Percentiles rank a stretch among this genome's conserved stretches.
These are phyloP conservation scores for Triticum urartu DNA, from an alignment of 176 grass and related monocot genomes.

Conservation along the genomic window DNA sequence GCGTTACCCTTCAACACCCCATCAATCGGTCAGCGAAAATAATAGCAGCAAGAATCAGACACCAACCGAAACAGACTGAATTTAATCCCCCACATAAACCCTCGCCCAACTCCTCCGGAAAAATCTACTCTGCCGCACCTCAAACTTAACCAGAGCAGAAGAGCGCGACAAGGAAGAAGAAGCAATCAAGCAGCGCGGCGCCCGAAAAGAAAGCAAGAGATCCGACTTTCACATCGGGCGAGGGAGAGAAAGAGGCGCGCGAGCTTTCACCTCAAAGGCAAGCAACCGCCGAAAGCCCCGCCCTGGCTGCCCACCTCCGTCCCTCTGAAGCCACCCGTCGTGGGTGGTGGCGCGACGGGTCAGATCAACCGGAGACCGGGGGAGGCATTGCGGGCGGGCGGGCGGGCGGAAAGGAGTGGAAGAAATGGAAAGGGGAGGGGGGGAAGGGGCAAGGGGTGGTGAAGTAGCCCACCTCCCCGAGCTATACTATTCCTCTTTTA, in stretches of 20 bases:
- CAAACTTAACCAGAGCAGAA: neutral
- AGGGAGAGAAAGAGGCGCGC: slow-evolving; percentile 8
- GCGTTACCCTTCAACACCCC: neutral
- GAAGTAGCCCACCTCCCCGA: neutral
- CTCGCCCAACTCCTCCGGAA: neutral
- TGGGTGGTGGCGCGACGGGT: neutral
- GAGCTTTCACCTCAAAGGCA: slow-evolving; percentile 27
- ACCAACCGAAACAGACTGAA: neutral
- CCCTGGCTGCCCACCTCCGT: neutral
- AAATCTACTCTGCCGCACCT: slow-evolving; percentile 10
- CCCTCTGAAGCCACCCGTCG: slow-evolving; percentile 12
- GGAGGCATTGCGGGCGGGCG: neutral
- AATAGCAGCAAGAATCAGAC: neutral
- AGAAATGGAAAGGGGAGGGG: neutral
- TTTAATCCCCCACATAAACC: neutral
- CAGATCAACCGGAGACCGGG: slow-evolving; percentile 38
- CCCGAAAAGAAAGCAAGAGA: slow-evolving; percentile 3
- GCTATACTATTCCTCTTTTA: neutral
- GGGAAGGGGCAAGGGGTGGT: neutral
- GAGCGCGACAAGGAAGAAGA: slow-evolving; percentile 20
- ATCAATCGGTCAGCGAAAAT: neutral
- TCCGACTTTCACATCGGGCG: slow-evolving; percentile 23
- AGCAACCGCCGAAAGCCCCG: slow-evolving; percentile 33
- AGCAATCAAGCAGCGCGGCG: neutral
- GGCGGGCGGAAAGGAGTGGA: neutral